Evolutionary conservation across 1,284 basidiomycete genomes (phyloP).

Genomic region (Austroboletus niveus): DNA sequence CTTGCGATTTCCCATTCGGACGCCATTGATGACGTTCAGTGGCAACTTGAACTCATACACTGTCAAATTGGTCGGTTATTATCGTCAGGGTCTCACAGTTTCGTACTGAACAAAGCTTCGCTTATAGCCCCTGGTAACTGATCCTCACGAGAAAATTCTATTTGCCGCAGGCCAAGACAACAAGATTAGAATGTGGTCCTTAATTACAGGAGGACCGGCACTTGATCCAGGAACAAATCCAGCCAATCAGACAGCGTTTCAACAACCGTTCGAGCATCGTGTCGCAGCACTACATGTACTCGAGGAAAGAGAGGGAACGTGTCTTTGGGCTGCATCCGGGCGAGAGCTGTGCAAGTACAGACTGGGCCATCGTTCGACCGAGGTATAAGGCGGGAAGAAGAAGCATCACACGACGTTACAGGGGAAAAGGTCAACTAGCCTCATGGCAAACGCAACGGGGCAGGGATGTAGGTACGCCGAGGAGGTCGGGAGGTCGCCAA

Average conservation of each 20-base stretch:
- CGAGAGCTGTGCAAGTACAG: slow-evolving; percentile 40
- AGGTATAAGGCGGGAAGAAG: neutral
- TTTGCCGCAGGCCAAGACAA: slow-evolving; percentile 72
- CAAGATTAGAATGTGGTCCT: slow-evolving; percentile 64
- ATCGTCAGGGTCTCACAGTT: neutral
- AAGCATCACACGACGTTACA: neutral
- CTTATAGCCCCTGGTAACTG: slow-evolving; percentile 56
- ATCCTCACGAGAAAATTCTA: slow-evolving; percentile 60
- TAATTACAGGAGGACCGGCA: slow-evolving; percentile 47
- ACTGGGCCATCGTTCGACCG: slow-evolving; percentile 36
- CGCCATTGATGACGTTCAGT: slow-evolving; percentile 45
- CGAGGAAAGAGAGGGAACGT: slow-evolving; percentile 35
- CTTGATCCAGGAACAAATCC: slow-evolving; percentile 25
- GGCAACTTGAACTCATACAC: slow-evolving; percentile 59
- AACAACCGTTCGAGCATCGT: slow-evolving; percentile 35
- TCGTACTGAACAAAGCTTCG: neutral
- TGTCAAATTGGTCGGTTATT: slow-evolving; percentile 45
- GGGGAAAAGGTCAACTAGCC: slow-evolving; percentile 12
- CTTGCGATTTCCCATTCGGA: slow-evolving; percentile 50
- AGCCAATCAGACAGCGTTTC: slow-evolving; percentile 27
- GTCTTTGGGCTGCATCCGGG: slow-evolving; percentile 44
- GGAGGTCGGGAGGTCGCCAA: neutral
- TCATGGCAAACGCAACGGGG: slow-evolving; percentile 25
- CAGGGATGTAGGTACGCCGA: slow-evolving; percentile 6
- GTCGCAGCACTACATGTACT: slow-evolving; percentile 47